phyloP scores from a whole-genome alignment of 441 rosid species.

The Isatis lusitanica region DNA sequence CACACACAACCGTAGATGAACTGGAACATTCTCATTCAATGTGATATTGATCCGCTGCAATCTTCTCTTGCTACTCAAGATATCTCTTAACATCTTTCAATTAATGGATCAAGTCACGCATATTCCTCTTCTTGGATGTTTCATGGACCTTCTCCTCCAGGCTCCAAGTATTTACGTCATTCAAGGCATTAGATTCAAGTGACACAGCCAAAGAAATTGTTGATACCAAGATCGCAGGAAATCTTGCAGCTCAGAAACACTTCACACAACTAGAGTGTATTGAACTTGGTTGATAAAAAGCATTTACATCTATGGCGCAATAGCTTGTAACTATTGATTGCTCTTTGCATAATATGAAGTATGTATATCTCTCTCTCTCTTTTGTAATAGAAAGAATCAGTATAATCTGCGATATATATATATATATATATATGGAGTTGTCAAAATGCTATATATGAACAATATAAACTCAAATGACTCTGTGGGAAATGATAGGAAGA shows the following conservation, averaged over 20 bases:
- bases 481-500: slow-evolving; percentile 7
- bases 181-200: background rate
- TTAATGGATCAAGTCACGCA: slow-evolving; percentile 17
- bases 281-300: background rate
- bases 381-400: background rate
- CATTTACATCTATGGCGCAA: background rate
- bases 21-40: too few species aligned
- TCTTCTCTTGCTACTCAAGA: background rate
- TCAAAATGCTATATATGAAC: background rate
- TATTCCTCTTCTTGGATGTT: slow-evolving; percentile 31
- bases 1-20: too few species aligned
- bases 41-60: too few species aligned
- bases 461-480: background rate
- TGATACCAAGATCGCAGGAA: background rate
- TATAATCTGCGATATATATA: background rate
- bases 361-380: too few species aligned
- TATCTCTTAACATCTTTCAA: background rate
- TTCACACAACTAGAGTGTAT: slow-evolving; percentile 28
- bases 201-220: background rate
- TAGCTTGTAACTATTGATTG: background rate
- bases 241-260: slow-evolving; percentile 22
- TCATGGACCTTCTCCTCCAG: slow-evolving; percentile 9
- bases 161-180: background rate
- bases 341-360: background rate
- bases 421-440: background rate